A percentile compares a stretch with the other conserved stretches of the same genome.
phyloP scores from a whole-genome alignment of 768 basidiomycete species.

The Gautieria morchelliformis region DNA sequence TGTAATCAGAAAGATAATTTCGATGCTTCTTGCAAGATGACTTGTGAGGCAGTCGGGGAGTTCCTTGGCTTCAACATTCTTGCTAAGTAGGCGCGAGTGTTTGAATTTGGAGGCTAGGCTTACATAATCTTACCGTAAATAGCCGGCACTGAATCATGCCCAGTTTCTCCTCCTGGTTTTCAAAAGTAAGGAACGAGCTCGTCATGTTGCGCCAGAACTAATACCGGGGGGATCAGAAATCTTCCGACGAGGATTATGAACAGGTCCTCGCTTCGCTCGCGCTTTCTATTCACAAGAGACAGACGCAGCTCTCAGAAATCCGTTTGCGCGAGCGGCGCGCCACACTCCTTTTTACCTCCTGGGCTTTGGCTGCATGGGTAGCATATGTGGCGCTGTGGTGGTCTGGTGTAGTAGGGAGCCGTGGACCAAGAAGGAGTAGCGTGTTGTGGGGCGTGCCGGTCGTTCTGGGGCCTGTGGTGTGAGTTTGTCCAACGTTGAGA shows the following conservation, averaged over 20 bases:
- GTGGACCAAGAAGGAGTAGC: conserved; percentile 30
- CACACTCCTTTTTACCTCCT: conserved; percentile 67
- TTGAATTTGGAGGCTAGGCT: no score
- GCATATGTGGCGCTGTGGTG: conserved; percentile 72
- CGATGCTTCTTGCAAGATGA: no score
- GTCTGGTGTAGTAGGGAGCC: conserved; percentile 33
- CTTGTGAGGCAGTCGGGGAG: no score
- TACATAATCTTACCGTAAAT: no score
- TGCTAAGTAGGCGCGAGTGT: no score
- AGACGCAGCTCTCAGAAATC: conserved; percentile 69
- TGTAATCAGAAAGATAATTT: no score
- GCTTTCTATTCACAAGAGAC: conserved; percentile 60
- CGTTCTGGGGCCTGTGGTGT: conserved; percentile 71
- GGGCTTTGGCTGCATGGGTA: conserved; percentile 66
- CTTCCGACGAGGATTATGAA: conserved; percentile 57
- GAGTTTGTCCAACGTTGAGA: conserved; percentile 24
- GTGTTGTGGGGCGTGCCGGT: conserved; percentile 39
- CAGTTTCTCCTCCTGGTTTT: not conserved
- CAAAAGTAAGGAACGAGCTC: not conserved
- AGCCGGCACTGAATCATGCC: no score
- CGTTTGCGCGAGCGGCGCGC: conserved; percentile 76
- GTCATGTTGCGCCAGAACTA: not conserved
- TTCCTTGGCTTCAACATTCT: no score
- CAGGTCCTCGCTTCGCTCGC: conserved; percentile 59
- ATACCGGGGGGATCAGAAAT: not conserved